Conservation (phyloP, 106 monocot genomes). For the Dendrobium catenatum region DNA sequence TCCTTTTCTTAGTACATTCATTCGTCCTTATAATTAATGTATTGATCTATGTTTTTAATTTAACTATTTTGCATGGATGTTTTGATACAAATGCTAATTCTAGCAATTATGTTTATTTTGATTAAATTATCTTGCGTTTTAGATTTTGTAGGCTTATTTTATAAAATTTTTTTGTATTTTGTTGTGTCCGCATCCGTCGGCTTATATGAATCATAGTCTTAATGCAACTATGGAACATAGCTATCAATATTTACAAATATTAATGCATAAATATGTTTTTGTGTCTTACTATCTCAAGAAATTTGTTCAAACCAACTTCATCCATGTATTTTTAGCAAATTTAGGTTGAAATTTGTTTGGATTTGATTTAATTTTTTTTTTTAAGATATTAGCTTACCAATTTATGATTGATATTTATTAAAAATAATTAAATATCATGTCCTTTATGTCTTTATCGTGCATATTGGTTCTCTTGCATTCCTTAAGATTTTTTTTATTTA, state of each 20-base stretch:
- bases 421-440: background rate
- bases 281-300: background rate
- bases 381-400: background rate
- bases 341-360: background rate
- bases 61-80: background rate
- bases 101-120: background rate
- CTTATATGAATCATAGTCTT: background rate
- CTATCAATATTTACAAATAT: background rate
- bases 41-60: background rate
- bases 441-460: background rate
- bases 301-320: too few relatives aligned
- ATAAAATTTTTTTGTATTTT: background rate
- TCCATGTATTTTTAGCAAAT: background rate
- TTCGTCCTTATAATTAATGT: background rate
- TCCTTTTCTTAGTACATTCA: background rate
- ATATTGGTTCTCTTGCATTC: background rate
- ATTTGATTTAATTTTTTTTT: background rate
- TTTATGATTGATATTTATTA: background rate
- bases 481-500: background rate
- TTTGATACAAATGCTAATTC: background rate
- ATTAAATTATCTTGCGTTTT: background rate
- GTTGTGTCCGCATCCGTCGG: background rate
- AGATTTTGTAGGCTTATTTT: background rate
- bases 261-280: background rate
- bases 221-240: background rate